Base-by-base conservation (phyloP, 1,284 basidiomycete species). In the Leccinum fallax region DNA sequence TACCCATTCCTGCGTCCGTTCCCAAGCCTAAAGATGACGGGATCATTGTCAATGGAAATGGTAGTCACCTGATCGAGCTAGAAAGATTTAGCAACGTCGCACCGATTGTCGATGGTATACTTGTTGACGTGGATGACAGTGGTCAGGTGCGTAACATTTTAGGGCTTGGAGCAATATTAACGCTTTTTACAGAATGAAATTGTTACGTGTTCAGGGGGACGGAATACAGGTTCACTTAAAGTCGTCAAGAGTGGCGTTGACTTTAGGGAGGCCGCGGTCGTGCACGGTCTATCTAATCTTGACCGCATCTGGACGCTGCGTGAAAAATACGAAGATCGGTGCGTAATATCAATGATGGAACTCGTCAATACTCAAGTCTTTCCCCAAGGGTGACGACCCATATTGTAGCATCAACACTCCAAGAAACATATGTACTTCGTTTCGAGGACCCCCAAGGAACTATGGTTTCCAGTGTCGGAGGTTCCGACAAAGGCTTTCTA, bases 141-240 rank as follows among this genome's bases (percentile, higher is more conserved):
- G 89, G 89, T 9, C 87, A 93, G 76, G 92, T 93, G 68, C 68
- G 84, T 73, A 4, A 21, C 43, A 38, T 53, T 30, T 16, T 40
- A 9, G 13, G 11, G 34, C 55, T 26, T 19, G 16, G n/a, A 21
- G 9, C 24, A 61, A 48, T 62, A 9, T 55, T 62, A 13, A 73
- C 57, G 46, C 21, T 54, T 34, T 58, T 48, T 3, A 8, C 70
- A 93, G 88, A 85, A 85, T 13, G 88, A 95, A 71, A 84, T 98
- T 53, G 86, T 98, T 3, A 92, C 95, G 0, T 95, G 94, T 65
- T 97, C 95, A 2, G 97, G 97, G 2, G 90, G 89, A 0, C 84
- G 85, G 19, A 94, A 88, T 63, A 85, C 87, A 1, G 95, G 96
- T 7, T 90, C 90, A 10, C 72, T 99, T 9, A 88, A 93, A 43